Evolutionary conservation across 2,329 filamentous ascomycete genomes (phyloP).

Genomic region (Ophiostoma piceae): DNA sequence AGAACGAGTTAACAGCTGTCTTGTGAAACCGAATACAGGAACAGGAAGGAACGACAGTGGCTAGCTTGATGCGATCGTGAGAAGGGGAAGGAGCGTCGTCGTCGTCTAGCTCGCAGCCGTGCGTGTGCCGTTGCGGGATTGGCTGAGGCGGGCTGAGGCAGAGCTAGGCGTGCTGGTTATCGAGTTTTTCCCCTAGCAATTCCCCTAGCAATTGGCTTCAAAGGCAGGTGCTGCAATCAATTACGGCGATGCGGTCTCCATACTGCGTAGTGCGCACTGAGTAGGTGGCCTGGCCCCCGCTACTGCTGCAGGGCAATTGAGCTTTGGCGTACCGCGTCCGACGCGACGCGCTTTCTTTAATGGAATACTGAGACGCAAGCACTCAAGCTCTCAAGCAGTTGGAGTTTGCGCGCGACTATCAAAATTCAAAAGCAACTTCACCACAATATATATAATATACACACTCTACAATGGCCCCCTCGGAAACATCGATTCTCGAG

Average conservation of each 20-base stretch:
- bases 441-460: not conserved
- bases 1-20: not conserved
- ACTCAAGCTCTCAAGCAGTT: not conserved
- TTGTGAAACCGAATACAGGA: not conserved
- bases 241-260: not conserved
- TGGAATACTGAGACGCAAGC: not conserved
- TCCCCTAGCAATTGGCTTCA: not conserved
- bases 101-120: not conserved
- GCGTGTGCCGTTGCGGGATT: not conserved
- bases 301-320: not conserved
- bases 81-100: not conserved
- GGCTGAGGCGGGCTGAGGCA: slow-evolving; percentile 4
- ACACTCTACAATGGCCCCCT: not conserved
- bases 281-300: not conserved
- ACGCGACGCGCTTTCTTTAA: slow-evolving; percentile 22
- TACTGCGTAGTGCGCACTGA: not conserved
- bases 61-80: not conserved
- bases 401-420: no score
- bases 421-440: no score
- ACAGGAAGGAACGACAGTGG: not conserved
- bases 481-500: slow-evolving; percentile 65
- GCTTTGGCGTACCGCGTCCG: slow-evolving; percentile 19
- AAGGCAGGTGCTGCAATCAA: not conserved
- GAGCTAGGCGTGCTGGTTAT: not conserved
- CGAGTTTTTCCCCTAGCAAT: not conserved